Conservation (phyloP, 1,284 basidiomycete species). For the Tetrapyrgos nigripes region DNA sequence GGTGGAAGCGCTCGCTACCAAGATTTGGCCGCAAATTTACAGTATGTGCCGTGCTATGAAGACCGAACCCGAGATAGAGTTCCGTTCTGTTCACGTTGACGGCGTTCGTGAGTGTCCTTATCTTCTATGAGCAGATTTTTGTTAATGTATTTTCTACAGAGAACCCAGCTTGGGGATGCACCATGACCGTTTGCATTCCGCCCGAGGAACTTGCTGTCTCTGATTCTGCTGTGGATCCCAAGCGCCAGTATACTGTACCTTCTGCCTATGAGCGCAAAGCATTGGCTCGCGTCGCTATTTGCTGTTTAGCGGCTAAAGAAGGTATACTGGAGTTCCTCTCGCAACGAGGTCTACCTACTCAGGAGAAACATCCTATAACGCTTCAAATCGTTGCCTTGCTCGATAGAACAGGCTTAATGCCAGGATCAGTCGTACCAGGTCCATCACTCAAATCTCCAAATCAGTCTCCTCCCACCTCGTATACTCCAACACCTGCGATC, state of each 20-base stretch:
- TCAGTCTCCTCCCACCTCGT: no score
- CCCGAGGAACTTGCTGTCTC: not conserved
- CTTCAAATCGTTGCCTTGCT: not conserved
- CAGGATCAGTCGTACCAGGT: no score
- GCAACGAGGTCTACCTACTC: not conserved
- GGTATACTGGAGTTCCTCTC: constrained; percentile 3
- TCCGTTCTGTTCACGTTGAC: no score
- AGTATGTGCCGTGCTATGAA: no score
- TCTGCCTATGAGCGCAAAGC: not conserved
- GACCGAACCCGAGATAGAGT: no score
- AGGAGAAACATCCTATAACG: not conserved
- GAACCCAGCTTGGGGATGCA: constrained; percentile 3
- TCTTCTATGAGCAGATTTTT: no score
- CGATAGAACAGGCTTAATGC: not conserved
- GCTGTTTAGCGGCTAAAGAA: not conserved
- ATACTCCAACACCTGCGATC: no score
- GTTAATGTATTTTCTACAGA: not conserved
- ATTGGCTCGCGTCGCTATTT: constrained; percentile 2
- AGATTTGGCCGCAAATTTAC: no score
- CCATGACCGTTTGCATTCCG: not conserved
- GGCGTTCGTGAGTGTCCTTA: no score
- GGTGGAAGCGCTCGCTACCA: no score
- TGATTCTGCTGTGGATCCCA: no score
- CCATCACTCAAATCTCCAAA: no score
- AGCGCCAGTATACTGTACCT: constrained; percentile 2